phyloP scores from a whole-genome alignment of 345 rosid species.

The Turnera subulata region DNA sequence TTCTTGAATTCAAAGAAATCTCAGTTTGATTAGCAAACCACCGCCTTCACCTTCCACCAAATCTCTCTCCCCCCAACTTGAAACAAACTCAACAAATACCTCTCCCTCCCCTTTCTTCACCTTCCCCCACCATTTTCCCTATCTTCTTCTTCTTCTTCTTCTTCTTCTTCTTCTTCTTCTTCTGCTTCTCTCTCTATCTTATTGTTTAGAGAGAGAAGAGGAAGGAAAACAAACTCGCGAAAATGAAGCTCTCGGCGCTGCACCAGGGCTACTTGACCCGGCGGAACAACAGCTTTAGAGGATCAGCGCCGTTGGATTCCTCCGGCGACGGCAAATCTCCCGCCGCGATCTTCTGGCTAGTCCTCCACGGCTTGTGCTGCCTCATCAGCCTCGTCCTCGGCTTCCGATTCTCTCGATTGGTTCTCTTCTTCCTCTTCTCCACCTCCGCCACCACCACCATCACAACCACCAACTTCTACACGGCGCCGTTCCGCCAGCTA shows the following conservation, averaged over 20 bases:
- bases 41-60: no score
- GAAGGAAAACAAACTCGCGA: neutral
- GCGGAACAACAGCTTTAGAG: slow-evolving; percentile 56
- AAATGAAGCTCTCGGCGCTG: slow-evolving; percentile 79
- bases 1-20: no score
- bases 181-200: neutral
- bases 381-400: slow-evolving; percentile 85
- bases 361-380: slow-evolving; percentile 77
- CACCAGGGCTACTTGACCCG: slow-evolving; percentile 82
- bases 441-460: slow-evolving; percentile 36
- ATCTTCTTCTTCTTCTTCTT: neutral
- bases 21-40: no score
- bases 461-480: slow-evolving; percentile 29
- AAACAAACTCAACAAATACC: no score
- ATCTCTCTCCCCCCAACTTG: no score
- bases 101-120: no score
- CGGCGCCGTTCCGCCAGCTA: slow-evolving; percentile 56
- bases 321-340: slow-evolving; percentile 63
- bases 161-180: neutral
- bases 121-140: neutral
- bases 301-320: slow-evolving; percentile 55
- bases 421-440: slow-evolving; percentile 49
- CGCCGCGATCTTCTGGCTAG: slow-evolving; percentile 66
- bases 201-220: neutral
- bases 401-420: slow-evolving; percentile 85